phyloP scores from a whole-genome alignment of 2,329 filamentous ascomycete species.

The Arthrobotrys conoides region DNA sequence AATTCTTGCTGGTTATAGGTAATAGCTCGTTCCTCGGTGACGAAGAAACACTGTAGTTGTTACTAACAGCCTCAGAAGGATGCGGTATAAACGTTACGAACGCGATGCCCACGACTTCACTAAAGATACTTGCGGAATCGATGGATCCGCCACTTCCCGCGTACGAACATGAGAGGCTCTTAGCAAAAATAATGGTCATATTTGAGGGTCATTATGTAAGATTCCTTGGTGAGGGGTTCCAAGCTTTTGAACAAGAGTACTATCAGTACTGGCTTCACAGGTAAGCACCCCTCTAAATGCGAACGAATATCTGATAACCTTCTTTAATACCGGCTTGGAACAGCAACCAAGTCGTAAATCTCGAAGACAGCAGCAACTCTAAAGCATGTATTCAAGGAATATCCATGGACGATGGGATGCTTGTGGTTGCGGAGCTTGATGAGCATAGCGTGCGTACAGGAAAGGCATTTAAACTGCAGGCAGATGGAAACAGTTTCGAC shows the following conservation, averaged over 20 bases:
- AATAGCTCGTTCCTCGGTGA: not conserved
- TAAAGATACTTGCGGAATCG: constrained; percentile 73
- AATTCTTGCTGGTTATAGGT: constrained; percentile 82
- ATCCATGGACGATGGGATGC: constrained; percentile 88
- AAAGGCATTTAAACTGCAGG: constrained; percentile 85
- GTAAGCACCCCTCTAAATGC: constrained; percentile 70
- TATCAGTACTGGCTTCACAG: constrained; percentile 89
- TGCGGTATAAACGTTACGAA: constrained; percentile 87
- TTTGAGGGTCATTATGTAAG: constrained; percentile 83
- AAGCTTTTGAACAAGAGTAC: constrained; percentile 80
- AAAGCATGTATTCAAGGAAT: constrained; percentile 86
- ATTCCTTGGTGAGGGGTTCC: constrained; percentile 83
- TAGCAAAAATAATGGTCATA: constrained; percentile 82
- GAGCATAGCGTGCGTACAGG: constrained; percentile 81
- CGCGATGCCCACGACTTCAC: constrained; percentile 84
- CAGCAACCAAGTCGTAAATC: constrained; percentile 74
- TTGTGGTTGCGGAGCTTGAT: constrained; percentile 86
- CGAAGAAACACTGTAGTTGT: not conserved
- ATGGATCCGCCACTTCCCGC: constrained; percentile 69
- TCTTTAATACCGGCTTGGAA: constrained; percentile 67
- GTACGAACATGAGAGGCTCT: constrained; percentile 82
- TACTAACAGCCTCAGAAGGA: constrained; percentile 62
- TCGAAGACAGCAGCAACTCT: constrained; percentile 84
- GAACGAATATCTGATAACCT: not conserved
- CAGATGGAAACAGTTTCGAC: constrained; percentile 98